These are phyloP conservation scores for Ampelomyces quisqualis DNA, from an alignment of 2,329 filamentous ascomycete species.

Conservation along the genomic window DNA sequence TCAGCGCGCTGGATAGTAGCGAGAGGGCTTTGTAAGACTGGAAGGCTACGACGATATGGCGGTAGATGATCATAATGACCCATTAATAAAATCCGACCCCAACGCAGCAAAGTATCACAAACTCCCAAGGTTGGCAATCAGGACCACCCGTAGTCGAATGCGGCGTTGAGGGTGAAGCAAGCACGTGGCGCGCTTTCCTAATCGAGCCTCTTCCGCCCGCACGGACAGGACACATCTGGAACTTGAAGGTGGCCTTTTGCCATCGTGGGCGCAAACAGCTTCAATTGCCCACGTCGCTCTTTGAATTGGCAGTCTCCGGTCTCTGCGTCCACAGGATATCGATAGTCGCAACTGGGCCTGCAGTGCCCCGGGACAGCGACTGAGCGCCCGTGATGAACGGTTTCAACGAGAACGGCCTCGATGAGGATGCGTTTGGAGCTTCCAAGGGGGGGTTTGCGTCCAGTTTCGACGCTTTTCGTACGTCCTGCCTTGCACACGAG, in stretches of 20 bases:
- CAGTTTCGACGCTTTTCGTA: conserved; percentile 97
- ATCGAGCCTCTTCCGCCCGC: conserved; percentile 25
- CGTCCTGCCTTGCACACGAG: conserved; percentile 40
- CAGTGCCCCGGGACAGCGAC: conserved; percentile 24
- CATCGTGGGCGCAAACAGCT: conserved; percentile 8
- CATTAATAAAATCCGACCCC: too few species aligned
- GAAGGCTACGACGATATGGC: background rate
- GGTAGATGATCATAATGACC: conserved; percentile 1
- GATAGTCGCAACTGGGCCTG: conserved; percentile 29
- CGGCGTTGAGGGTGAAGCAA: too few species aligned
- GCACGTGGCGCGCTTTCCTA: conserved; percentile 19
- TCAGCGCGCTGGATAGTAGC: conserved; percentile 21
- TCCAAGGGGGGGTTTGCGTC: conserved; percentile 60
- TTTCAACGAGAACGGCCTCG: conserved; percentile 64
- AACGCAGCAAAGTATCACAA: too few species aligned
- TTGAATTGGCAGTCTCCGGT: conserved; percentile 14
- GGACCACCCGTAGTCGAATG: background rate
- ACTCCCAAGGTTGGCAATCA: too few species aligned
- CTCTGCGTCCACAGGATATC: conserved; percentile 4
- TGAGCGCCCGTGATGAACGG: conserved; percentile 66
- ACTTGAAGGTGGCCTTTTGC: conserved; percentile 42
- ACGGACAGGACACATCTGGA: conserved; percentile 27
- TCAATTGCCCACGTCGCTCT: conserved; percentile 19
- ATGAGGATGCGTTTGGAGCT: conserved; percentile 79
- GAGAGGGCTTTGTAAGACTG: conserved; percentile 2